Percentiles rank a stretch among this genome's conserved stretches.
Evolutionary conservation across 345 rosid genomes (phyloP).

Genomic region (Brassica carinata): DNA sequence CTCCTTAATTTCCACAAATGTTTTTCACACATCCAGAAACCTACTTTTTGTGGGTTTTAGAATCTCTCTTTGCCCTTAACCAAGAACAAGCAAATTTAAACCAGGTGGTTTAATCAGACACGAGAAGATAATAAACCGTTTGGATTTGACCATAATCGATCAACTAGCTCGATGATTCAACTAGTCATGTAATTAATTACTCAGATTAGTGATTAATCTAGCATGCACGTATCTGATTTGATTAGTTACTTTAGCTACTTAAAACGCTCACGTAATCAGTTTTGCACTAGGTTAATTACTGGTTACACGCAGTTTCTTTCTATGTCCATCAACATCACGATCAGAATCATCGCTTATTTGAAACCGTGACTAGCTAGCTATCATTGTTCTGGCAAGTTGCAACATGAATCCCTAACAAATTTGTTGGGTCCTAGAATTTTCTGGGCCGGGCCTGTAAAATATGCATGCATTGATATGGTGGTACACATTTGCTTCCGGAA

Average conservation of each 20-base stretch:
- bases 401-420: neutral
- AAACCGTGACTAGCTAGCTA: neutral
- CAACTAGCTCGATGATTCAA: neutral
- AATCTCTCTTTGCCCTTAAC: neutral
- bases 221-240: neutral
- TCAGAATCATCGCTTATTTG: neutral
- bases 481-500: neutral
- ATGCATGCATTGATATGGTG: neutral
- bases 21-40: neutral
- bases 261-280: neutral
- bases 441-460: conserved; percentile 12
- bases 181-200: neutral
- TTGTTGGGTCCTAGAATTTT: neutral
- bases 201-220: neutral
- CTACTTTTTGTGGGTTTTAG: neutral
- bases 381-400: neutral
- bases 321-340: neutral
- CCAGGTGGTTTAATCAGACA: neutral
- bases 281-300: neutral
- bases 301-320: neutral
- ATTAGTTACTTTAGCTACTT: neutral
- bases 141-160: neutral
- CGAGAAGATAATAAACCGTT: neutral
- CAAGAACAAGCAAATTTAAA: neutral
- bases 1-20: neutral